Conservation (phyloP, 805 yeast species). For the Candida odintsovae region DNA sequence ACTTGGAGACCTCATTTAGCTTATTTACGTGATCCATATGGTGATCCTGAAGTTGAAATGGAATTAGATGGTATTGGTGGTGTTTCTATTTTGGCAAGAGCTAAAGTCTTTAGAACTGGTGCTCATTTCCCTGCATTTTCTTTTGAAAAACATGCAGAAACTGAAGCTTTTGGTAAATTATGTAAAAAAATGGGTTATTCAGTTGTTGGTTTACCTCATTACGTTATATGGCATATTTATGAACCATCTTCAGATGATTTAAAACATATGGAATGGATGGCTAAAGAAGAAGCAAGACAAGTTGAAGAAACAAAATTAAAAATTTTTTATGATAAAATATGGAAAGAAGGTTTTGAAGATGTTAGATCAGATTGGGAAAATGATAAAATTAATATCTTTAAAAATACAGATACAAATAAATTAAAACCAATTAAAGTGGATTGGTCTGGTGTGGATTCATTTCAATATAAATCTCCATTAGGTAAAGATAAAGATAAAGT, state of each 20-base stretch:
- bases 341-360: slow-evolving; percentile 77
- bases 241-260: slow-evolving; percentile 94
- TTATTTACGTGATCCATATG: slow-evolving; percentile 89
- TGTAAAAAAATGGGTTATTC: slow-evolving; percentile 79
- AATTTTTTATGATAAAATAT: slow-evolving; percentile 62
- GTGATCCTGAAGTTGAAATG: slow-evolving; percentile 91
- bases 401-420: slow-evolving; percentile 63
- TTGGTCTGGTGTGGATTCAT: slow-evolving; percentile 59
- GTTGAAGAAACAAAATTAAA: slow-evolving; percentile 57
- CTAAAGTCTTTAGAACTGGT: slow-evolving; percentile 83
- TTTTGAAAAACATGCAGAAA: slow-evolving; percentile 94
- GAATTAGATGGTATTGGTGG: slow-evolving; percentile 97
- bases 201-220: slow-evolving; percentile 92
- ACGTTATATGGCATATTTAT: slow-evolving; percentile 94
- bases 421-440: slow-evolving; percentile 52
- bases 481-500: slow-evolving; percentile 23
- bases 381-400: slow-evolving; percentile 67
- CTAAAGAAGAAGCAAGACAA: slow-evolving; percentile 67
- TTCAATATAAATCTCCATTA: slow-evolving; percentile 15
- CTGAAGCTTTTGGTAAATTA: slow-evolving; percentile 95
- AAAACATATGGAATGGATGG: slow-evolving; percentile 88
- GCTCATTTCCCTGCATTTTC: slow-evolving; percentile 96
- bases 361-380: slow-evolving; percentile 67
- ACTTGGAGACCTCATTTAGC: slow-evolving; percentile 99
- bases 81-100: slow-evolving; percentile 86